Conservation (phyloP, 164 flowering plant species). For the Protea cynaroides region DNA sequence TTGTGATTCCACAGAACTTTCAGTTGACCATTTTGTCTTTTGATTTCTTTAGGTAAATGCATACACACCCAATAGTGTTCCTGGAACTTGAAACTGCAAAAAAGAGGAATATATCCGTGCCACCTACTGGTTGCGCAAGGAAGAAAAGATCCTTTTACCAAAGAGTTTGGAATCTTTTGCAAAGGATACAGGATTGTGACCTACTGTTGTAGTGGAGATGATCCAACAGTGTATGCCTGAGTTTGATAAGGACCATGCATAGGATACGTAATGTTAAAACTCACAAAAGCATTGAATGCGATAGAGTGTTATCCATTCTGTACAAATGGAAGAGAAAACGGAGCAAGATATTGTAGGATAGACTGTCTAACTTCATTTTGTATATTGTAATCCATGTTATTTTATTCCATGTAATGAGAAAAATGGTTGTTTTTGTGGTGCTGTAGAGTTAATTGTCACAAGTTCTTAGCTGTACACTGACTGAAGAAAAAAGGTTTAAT, state of each 20-base stretch:
- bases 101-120: conserved; percentile 87
- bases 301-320: conserved; percentile 15
- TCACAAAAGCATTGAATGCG: conserved; percentile 70
- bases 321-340: background rate
- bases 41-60: conserved; percentile 52
- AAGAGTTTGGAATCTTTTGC: conserved; percentile 74
- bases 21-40: background rate
- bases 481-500: too few relatives aligned
- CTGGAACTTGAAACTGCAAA: conserved; percentile 83
- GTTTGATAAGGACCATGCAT: conserved; percentile 40
- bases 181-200: conserved; percentile 62
- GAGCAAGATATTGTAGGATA: background rate
- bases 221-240: conserved; percentile 65
- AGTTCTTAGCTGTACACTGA: too few relatives aligned
- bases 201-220: conserved; percentile 51
- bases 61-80: conserved; percentile 69
- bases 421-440: background rate
- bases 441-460: too few relatives aligned
- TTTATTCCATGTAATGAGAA: conserved; percentile 10
- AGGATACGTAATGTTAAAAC: conserved; percentile 42
- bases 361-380: conserved; percentile 4
- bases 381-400: conserved; percentile 8
- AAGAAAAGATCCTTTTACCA: conserved; percentile 63
- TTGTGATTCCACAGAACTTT: background rate
- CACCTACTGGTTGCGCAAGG: conserved; percentile 62